Evolutionary conservation across 1,284 basidiomycete species (phyloP).

Genomic region (Taiwanofungus camphoratus): DNA sequence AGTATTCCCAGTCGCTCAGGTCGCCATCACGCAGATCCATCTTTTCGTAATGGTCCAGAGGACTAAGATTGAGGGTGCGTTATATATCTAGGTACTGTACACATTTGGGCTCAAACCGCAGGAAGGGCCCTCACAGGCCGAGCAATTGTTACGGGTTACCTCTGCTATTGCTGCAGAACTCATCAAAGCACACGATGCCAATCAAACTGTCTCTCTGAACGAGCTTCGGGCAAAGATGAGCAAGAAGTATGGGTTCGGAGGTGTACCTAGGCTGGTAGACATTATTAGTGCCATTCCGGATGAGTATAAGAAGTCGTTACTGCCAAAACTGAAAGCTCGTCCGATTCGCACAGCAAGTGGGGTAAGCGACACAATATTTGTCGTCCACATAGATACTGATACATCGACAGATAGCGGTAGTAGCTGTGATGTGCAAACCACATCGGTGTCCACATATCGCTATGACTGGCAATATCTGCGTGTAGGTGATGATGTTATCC

Average conservation of each 20-base stretch:
- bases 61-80: slow-evolving; percentile 39
- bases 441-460: slow-evolving; percentile 99
- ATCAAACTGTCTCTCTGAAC: slow-evolving; percentile 79
- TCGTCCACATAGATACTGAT: slow-evolving; percentile 6
- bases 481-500: slow-evolving; percentile 41
- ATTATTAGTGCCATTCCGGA: slow-evolving; percentile 99
- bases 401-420: slow-evolving; percentile 80
- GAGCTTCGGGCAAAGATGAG: slow-evolving; percentile 83
- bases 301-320: slow-evolving; percentile 87
- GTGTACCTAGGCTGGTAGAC: slow-evolving; percentile 91
- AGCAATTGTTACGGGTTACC: slow-evolving; percentile 85
- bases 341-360: slow-evolving; percentile 98
- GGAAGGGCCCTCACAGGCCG: slow-evolving; percentile 82
- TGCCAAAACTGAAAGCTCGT: slow-evolving; percentile 90
- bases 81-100: neutral
- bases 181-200: slow-evolving; percentile 83
- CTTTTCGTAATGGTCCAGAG: slow-evolving; percentile 47
- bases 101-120: neutral
- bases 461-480: slow-evolving; percentile 99
- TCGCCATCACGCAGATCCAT: too few relatives aligned
- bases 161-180: slow-evolving; percentile 94
- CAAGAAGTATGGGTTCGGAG: slow-evolving; percentile 84
- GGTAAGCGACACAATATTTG: slow-evolving; percentile 40
- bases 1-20: too few relatives aligned
- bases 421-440: slow-evolving; percentile 99